Base-by-base conservation (phyloP, 2,329 filamentous ascomycete species). In the Cadophora sp. region DNA sequence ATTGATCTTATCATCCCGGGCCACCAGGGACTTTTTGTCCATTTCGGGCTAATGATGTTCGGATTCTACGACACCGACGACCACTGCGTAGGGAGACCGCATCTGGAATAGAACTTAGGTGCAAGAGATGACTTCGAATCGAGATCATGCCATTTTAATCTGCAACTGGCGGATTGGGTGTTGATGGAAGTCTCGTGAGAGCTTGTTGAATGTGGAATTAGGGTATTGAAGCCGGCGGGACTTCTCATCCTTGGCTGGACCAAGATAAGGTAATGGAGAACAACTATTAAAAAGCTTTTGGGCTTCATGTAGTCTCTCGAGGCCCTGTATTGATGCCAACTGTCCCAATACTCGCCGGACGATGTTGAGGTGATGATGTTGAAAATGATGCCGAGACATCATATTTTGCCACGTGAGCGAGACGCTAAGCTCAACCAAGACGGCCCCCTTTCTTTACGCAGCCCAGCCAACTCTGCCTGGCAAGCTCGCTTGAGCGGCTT, bases 21-120 rank as follows among this genome's bases (percentile, higher is more conserved):
- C 58, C n/a, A 3, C n/a, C 8, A 63, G 68, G 74, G 74, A 76
- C 58, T 68, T 71, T 71, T 73, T 75, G 58, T 62, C 74, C 73
- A 9, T 40, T 70, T 76, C 68, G 62, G 74, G 74, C 56, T 71
- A 74, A 65, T 53, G 65, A 70, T 58, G 62, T n/a, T 64, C 68
- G 34, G 53, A 58, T 69, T 64, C 65, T 48, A 65, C 46, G 16
- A 56, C 26, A 58, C 26, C 34, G 6, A 40, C 56, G 31, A 27
- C 16, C 26, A 60, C 62, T 27, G 70, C 66, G 27, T 70, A 64
- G 34, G 31, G 62, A 72, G 51, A 70, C 73, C 68, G 40, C 65
- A 72, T 75, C 65, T 56, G 73, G 73, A 69, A 68, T 69, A 66
- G 58, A 61, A 63, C 53, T 55, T 34, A 46, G 11, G 16, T 56